These are phyloP conservation scores for Butyriboletus loyo DNA, from an alignment of 768 basidiomycete species.

Conservation along the genomic window DNA sequence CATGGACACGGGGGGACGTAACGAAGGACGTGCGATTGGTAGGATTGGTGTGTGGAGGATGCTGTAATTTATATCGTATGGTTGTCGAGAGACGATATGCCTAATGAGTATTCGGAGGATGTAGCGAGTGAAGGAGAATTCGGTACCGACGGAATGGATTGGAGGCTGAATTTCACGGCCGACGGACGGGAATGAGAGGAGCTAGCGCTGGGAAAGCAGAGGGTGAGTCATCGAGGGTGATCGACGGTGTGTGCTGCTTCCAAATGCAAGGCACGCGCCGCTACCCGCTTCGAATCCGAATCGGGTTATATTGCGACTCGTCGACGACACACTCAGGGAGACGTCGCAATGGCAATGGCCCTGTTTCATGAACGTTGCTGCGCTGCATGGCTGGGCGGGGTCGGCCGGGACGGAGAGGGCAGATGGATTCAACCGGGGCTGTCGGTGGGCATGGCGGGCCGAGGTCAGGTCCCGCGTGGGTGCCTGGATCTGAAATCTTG, in stretches of 20 bases:
- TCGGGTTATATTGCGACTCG: conserved; percentile 17
- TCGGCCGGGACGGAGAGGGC: conserved; percentile 11
- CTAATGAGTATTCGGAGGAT: conserved; percentile 12
- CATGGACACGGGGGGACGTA: conserved; percentile 32
- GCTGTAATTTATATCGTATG: conserved; percentile 13
- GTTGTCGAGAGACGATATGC: conserved; percentile 3
- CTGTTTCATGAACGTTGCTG: conserved; percentile 11
- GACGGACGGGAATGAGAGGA: conserved; percentile 12
- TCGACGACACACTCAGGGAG: not conserved
- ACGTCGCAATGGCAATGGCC: not conserved
- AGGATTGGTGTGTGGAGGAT: not conserved
- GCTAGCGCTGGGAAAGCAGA: not conserved
- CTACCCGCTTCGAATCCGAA: conserved; percentile 17
- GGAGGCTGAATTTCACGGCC: conserved; percentile 5
- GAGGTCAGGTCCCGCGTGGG: conserved; percentile 24
- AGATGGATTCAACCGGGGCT: conserved; percentile 14
- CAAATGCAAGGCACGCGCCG: conserved; percentile 25
- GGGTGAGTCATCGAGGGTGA: conserved; percentile 27
- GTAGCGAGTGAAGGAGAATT: not conserved
- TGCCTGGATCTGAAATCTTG: conserved; percentile 41
- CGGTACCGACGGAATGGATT: conserved; percentile 9
- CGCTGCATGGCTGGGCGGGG: not conserved
- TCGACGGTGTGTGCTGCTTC: conserved; percentile 27
- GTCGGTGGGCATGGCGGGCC: conserved; percentile 18
- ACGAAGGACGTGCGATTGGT: not conserved